phyloP scores from a whole-genome alignment of 1,139 yeast species.

The Meyerozyma elateridarum region DNA sequence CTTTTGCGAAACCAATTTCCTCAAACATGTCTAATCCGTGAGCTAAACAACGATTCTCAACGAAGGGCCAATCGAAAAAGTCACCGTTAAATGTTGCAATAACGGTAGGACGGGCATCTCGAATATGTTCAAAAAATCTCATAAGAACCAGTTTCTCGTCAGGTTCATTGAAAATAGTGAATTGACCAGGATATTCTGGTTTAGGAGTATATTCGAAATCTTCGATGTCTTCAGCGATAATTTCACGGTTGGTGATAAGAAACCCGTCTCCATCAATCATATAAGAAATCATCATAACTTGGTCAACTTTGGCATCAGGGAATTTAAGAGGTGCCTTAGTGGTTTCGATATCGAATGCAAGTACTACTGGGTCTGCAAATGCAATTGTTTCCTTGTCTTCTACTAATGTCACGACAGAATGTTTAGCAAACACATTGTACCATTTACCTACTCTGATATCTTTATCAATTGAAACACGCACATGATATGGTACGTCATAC shows the following conservation, averaged over 20 bases:
- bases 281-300: constrained; percentile 97
- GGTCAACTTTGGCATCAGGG: constrained; percentile 91
- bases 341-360: constrained; percentile 97
- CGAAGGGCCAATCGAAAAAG: constrained; percentile 98
- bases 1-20: constrained; percentile 91
- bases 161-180: constrained; percentile 84
- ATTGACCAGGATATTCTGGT: constrained; percentile 90
- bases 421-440: constrained; percentile 74
- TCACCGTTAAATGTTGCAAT: constrained; percentile 98
- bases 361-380: constrained; percentile 94
- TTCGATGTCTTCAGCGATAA: constrained; percentile 89
- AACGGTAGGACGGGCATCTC: constrained; percentile 87
- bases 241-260: constrained; percentile 88
- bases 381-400: constrained; percentile 76
- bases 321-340: constrained; percentile 94
- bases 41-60: constrained; percentile 76
- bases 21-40: constrained; percentile 88
- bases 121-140: constrained; percentile 83
- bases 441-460: constrained; percentile 91
- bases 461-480: constrained; percentile 86
- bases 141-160: constrained; percentile 73
- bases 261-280: constrained; percentile 98
- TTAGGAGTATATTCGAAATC: constrained; percentile 97
- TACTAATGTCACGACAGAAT: constrained; percentile 49
- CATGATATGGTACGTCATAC: constrained; percentile 96